Evolutionary conservation across 176 grass and related monocot species (phyloP).

Genomic region (Lolium perenne): DNA sequence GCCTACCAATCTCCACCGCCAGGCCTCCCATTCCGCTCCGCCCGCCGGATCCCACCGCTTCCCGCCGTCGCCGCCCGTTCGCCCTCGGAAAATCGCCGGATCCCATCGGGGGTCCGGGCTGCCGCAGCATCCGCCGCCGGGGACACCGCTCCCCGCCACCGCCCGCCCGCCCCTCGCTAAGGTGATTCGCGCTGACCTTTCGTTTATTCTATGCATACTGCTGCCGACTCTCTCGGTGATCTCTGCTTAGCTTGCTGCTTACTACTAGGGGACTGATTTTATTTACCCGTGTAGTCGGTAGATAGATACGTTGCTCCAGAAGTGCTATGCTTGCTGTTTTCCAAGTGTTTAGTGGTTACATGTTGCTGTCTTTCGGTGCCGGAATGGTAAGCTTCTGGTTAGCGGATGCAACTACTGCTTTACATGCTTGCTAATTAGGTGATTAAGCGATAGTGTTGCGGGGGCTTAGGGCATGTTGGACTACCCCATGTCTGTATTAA

Average conservation of each 20-base stretch:
- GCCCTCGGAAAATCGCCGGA: conserved; percentile 42
- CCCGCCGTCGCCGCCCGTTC: conserved; percentile 25
- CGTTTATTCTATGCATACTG: not conserved
- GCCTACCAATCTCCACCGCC: conserved; percentile 26
- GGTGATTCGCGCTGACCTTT: conserved; percentile 42
- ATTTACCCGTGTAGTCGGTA: conserved; percentile 4
- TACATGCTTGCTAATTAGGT: conserved; percentile 14
- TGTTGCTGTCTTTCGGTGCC: not conserved
- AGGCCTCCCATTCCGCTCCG: conserved; percentile 33
- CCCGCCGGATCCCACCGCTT: conserved; percentile 52
- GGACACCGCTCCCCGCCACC: conserved; percentile 32
- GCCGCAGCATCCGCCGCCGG: conserved; percentile 28
- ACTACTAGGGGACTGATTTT: conserved; percentile 18
- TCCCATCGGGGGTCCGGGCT: conserved; percentile 18
- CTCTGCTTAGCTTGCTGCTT: conserved; percentile 20
- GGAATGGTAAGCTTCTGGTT: conserved; percentile 31
- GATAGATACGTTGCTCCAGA: not conserved
- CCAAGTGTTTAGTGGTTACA: conserved; percentile 19
- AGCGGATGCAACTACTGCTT: conserved; percentile 33
- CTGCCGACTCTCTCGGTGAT: conserved; percentile 24
- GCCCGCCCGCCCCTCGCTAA: conserved; percentile 27
- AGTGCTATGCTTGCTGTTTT: conserved; percentile 35
- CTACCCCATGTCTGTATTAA: not conserved
- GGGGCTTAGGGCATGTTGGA: conserved; percentile 2
- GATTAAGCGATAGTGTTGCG: conserved; percentile 10